Percentiles rank a stretch among this genome's conserved stretches.
Conservation (phyloP, 768 basidiomycete genomes). For the Grammothele lineata region DNA sequence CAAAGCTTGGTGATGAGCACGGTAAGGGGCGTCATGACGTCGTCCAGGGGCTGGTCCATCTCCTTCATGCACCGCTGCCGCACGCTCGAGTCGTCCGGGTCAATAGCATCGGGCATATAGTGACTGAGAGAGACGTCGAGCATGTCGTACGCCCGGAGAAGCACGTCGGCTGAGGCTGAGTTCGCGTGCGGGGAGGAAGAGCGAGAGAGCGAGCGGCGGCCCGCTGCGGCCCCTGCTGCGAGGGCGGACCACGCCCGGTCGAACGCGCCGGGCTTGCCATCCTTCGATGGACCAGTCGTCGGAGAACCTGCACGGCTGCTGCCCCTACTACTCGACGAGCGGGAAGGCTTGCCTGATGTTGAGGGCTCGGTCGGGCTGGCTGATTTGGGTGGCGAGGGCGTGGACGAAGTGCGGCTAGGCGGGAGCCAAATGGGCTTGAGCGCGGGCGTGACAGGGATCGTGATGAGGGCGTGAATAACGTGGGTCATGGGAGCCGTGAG, state of each 20-base stretch:
- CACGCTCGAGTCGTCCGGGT: slow-evolving; percentile 61
- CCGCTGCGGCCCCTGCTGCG: slow-evolving; percentile 44
- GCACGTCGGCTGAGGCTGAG: slow-evolving; percentile 41
- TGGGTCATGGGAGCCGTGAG: slow-evolving; percentile 72
- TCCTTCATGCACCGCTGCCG: slow-evolving; percentile 48
- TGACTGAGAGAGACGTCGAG: slow-evolving; percentile 54
- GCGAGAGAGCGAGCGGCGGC: slow-evolving; percentile 38
- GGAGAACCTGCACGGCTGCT: slow-evolving; percentile 15
- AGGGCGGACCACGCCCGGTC: slow-evolving; percentile 58
- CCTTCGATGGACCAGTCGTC: slow-evolving; percentile 21
- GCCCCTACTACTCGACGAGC: slow-evolving; percentile 16
- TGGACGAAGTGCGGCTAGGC: slow-evolving; percentile 27
- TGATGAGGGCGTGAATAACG: slow-evolving; percentile 76
- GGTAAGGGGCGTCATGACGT: slow-evolving; percentile 70
- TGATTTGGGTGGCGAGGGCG: slow-evolving; percentile 14
- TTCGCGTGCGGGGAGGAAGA: slow-evolving; percentile 40
- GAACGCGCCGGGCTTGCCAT: slow-evolving; percentile 31
- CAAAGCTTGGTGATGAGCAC: slow-evolving; percentile 73
- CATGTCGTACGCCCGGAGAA: slow-evolving; percentile 63
- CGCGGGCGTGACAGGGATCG: slow-evolving; percentile 60
- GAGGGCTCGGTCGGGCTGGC: slow-evolving; percentile 33
- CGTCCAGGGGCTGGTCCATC: slow-evolving; percentile 63
- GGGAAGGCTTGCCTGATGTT: slow-evolving; percentile 23
- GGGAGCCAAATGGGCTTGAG: slow-evolving; percentile 63
- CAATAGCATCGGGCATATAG: slow-evolving; percentile 62